Conservation (phyloP, 805 yeast species). For the Brettanomyces sp. region DNA sequence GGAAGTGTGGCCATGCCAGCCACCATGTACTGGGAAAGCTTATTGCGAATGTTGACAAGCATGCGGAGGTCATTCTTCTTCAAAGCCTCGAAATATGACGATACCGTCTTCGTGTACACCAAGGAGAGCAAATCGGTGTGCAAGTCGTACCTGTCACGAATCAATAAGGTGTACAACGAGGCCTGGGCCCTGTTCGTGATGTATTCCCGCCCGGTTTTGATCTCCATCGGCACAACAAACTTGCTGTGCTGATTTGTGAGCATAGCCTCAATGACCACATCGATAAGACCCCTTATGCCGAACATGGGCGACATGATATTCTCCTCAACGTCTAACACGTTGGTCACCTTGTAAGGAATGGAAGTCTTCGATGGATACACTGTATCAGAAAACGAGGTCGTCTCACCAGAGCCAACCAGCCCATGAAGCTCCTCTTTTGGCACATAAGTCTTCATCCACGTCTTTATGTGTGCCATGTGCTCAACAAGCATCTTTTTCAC, state of each 20-base stretch:
- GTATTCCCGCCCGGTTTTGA: constrained; percentile 72
- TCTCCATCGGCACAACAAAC: constrained; percentile 70
- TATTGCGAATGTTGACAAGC: constrained; percentile 64
- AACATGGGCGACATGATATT: constrained; percentile 84
- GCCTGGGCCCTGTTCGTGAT: constrained; percentile 80
- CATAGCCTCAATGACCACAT: constrained; percentile 67
- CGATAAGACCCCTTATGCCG: constrained; percentile 85
- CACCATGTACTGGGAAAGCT: constrained; percentile 49
- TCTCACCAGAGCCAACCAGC: neutral
- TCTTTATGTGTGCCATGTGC: constrained; percentile 42
- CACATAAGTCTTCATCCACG: constrained; percentile 42
- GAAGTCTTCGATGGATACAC: neutral
- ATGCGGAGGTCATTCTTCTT: constrained; percentile 50
- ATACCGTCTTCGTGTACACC: constrained; percentile 61
- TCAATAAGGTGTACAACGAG: constrained; percentile 65
- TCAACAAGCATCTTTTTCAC: constrained; percentile 33
- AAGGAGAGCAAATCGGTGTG: constrained; percentile 57
- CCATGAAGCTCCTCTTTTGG: constrained; percentile 1
- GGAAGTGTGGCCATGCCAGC: constrained; percentile 46
- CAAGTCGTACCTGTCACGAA: constrained; percentile 70
- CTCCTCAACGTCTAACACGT: constrained; percentile 79
- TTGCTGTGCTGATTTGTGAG: constrained; percentile 33
- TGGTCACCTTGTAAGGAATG: constrained; percentile 38
- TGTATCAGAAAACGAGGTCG: neutral
- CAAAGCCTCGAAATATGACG: constrained; percentile 31